Evolutionary conservation across 2,329 filamentous ascomycete genomes (phyloP), one percentile per base, ranked within the genome.

Genomic region (Acrocalymma vagum): DNA sequence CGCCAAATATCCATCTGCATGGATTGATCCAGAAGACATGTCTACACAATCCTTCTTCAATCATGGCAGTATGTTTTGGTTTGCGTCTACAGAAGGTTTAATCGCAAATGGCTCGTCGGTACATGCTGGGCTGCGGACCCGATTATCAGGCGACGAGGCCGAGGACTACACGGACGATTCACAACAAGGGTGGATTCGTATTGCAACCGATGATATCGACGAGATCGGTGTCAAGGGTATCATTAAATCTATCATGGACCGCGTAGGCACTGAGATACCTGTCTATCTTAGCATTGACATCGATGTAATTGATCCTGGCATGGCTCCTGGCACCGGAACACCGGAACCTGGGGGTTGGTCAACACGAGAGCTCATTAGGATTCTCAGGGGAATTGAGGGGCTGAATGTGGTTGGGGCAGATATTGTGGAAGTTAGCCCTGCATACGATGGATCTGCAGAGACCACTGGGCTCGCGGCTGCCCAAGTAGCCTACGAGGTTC

Each of bases 311-410:
- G 88, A 93, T 65, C 88, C 88, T 0, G 85, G 81, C 21, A 73
- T 84, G 33, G 83, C 83, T 2, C 89, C 90, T 0, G 89, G 87
- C 2, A 95, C 90, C 0, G 92, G 91, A 1, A 96, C 91, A 0
- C 91, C 91, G 0, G 91, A 95, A 74, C 87, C 90, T 0, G 91
- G 92, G 42, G 91, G 91, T 24, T 96, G 91, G 91, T 94, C 89
- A 5, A 95, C 88, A 14, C 78, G 91, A 35, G 92, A 96, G 75
- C 76, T 96, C 55, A 93, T 95, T 51, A 78, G 87, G 9, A 90
- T 96, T 42, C 71, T 96, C 64, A 78, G 90, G 21, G 90, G 89
- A 0, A 81, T 96, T 27, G 91, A 96, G 73, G 81, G 77, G 0
- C 68, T 96, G 65, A 95, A 96, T 63, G 73, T 96, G 4, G 88